Conservation (phyloP, 2,329 filamentous ascomycete species). For the Dendrostoma leiphaemia region DNA sequence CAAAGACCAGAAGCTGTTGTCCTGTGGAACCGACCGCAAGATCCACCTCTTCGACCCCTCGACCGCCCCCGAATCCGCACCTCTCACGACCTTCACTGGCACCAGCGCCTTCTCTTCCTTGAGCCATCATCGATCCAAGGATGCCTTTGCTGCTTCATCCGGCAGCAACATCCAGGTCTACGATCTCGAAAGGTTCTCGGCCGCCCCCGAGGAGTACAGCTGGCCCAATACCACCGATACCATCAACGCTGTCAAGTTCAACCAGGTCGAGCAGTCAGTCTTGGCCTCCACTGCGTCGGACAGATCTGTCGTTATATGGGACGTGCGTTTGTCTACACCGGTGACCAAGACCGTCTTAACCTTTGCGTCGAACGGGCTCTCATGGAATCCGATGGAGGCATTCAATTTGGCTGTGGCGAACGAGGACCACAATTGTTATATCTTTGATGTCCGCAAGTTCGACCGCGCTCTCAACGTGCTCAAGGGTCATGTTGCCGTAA, state of each 20-base stretch:
- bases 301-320: conserved; percentile 79
- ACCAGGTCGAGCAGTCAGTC: conserved; percentile 89
- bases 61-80: conserved; percentile 64
- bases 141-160: conserved; percentile 77
- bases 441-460: conserved; percentile 94
- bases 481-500: conserved; percentile 72
- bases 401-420: conserved; percentile 80
- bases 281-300: conserved; percentile 84
- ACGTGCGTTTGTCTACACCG: conserved; percentile 82
- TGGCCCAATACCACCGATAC: conserved; percentile 92
- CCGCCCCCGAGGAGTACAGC: conserved; percentile 75
- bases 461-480: conserved; percentile 84
- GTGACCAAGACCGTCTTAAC: conserved; percentile 78
- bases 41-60: conserved; percentile 90
- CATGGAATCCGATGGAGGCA: conserved; percentile 96
- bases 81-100: conserved; percentile 82
- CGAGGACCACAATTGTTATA: conserved; percentile 85
- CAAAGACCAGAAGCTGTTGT: conserved; percentile 77
- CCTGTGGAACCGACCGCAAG: conserved; percentile 80
- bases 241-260: conserved; percentile 85
- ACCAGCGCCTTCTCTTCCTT: conserved; percentile 76
- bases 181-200: conserved; percentile 77
- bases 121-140: conserved; percentile 75
- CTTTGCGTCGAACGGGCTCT: conserved; percentile 78
- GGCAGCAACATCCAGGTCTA: conserved; percentile 77